Base-by-base conservation (phyloP, 2,329 filamentous ascomycete genomes). In the Sphaceloma murrayae region DNA sequence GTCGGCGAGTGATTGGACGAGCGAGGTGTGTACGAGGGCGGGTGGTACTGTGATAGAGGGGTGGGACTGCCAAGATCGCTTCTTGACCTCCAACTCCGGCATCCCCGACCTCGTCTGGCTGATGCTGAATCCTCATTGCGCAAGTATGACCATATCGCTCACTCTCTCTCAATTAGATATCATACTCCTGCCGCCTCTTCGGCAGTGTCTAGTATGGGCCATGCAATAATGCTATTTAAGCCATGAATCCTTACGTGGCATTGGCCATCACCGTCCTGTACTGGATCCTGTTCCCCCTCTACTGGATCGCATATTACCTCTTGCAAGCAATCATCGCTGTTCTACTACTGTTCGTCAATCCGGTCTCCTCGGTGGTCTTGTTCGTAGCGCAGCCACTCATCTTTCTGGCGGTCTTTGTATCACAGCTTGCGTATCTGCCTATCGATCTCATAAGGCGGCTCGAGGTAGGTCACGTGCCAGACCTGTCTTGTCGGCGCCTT, bases 381-480 rank as follows among this genome's bases (percentile, higher is more conserved):
- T 62, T 75, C 49, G 48, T 67, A 31, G 57, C 74, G n/a, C 64
- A 74, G 11, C 75, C 75, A 2, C 54, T 75, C 34, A 61, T 65
- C 43, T 59, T 70, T 52, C 56, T 77, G 17, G 65, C 58, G 8
- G 60, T 60, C 7, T 62, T 65, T 31, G 27, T 70, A 5, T 48
- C 69, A 21, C 56, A 59, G 34, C 48, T 69, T 33, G 48, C 65
- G 27, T 53, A 68, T 9, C 59, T 72, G n/a, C 75, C 75, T 2
- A 63, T 75, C 38, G 62, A 56, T 24, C 48, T 77, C 27, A 54
- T 77, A 10, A 63, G 66, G 3, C 70, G 65, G 52, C 67, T 79
- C 46, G 73, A 80, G 69, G 76, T 78, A 63, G 38, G 58, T 45
- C 48, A 32, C 34, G 39, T 29, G 13, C 27, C 24, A 10, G n/a